phyloP scores from a whole-genome alignment of 192 early-diverging fungal genomes.

The Coemansia sp. region DNA sequence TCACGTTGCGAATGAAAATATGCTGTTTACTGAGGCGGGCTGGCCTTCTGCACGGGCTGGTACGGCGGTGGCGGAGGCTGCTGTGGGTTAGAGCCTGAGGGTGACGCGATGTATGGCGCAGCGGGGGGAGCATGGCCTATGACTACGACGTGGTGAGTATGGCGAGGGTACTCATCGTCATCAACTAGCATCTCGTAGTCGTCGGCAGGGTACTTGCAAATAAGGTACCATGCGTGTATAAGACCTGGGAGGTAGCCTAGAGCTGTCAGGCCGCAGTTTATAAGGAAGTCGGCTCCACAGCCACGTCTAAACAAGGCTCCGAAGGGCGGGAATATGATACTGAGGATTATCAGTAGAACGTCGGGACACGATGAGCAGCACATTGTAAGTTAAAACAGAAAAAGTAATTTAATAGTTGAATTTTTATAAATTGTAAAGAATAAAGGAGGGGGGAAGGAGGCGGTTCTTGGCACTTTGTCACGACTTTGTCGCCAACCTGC shows the following conservation, averaged over 20 bases:
- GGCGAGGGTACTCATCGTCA: slow-evolving; percentile 35
- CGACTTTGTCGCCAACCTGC: too few species aligned
- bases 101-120: slow-evolving; percentile 3
- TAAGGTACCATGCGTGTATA: slow-evolving; percentile 69
- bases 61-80: slow-evolving; percentile 42
- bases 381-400: slow-evolving; percentile 19
- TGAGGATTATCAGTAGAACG: slow-evolving; percentile 49
- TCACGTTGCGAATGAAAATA: background rate
- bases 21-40: slow-evolving; percentile 2
- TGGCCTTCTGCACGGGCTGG: slow-evolving; percentile 24
- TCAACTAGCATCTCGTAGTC: slow-evolving; percentile 57
- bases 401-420: background rate
- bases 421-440: background rate
- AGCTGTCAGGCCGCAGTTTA: slow-evolving; percentile 71
- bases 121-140: slow-evolving; percentile 20
- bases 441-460: background rate
- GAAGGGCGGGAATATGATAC: slow-evolving; percentile 64
- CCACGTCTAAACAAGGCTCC: slow-evolving; percentile 66
- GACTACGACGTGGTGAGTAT: slow-evolving; percentile 41
- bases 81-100: slow-evolving; percentile 12
- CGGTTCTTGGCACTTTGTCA: background rate
- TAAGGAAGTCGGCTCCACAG: slow-evolving; percentile 65
- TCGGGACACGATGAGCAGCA: slow-evolving; percentile 47
- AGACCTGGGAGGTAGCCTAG: slow-evolving; percentile 75
- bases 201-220: slow-evolving; percentile 58